A percentile compares a stretch with the other conserved stretches of the same genome.
These are phyloP conservation scores for Elsinoe fawcettii DNA, from an alignment of 2,329 filamentous ascomycete genomes.

Conservation along the genomic window DNA sequence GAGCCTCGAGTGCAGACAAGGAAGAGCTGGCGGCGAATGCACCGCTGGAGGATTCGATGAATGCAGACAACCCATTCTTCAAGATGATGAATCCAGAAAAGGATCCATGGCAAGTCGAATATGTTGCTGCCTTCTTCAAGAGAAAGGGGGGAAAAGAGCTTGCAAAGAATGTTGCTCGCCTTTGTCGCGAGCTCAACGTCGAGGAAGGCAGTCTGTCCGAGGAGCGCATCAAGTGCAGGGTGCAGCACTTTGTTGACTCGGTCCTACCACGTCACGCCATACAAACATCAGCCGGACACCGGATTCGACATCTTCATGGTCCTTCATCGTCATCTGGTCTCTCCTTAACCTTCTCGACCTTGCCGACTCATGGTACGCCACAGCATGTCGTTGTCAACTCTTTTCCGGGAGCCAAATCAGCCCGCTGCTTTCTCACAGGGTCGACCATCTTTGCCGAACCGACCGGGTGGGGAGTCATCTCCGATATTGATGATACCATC, in stretches of 20 bases:
- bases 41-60: conserved; percentile 12
- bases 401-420: conserved; percentile 15
- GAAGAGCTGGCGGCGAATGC: conserved; percentile 6
- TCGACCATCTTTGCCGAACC: conserved; percentile 63
- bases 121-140: conserved; percentile 74
- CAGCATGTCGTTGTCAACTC: conserved; percentile 35
- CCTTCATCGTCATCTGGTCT: conserved; percentile 29
- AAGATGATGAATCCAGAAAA: conserved; percentile 13
- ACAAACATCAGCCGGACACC: conserved; percentile 50
- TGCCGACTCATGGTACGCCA: conserved; percentile 23
- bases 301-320: conserved; percentile 30
- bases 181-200: conserved; percentile 45
- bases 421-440: conserved; percentile 9
- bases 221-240: conserved; percentile 52
- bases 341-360: conserved; percentile 24
- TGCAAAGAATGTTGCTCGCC: conserved; percentile 46
- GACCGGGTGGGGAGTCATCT: conserved; percentile 77
- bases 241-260: conserved; percentile 71
- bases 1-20: conserved; percentile 25
- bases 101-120: conserved; percentile 66
- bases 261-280: conserved; percentile 64
- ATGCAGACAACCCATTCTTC: conserved; percentile 26
- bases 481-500: conserved; percentile 92
- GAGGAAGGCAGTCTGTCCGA: conserved; percentile 46
- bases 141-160: conserved; percentile 60